Percentiles rank a stretch among this genome's conserved stretches.
These are phyloP conservation scores for Heritiera fomes DNA, from an alignment of 345 rosid species.

Conservation along the genomic window DNA sequence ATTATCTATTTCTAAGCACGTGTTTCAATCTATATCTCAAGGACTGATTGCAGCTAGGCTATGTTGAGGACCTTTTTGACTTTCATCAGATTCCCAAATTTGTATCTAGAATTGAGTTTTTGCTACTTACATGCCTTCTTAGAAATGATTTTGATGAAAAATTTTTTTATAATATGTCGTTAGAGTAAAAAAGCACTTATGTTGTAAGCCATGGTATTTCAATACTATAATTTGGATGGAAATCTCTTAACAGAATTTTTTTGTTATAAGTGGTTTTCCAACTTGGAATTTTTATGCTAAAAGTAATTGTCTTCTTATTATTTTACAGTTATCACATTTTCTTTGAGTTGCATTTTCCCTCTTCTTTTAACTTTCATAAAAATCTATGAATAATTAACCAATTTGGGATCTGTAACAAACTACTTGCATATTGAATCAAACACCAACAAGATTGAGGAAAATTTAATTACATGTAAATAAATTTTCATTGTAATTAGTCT, in stretches of 20 bases:
- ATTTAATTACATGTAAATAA: not conserved
- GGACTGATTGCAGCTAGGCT: not conserved
- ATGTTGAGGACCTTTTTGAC: not conserved
- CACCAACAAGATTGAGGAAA: not conserved
- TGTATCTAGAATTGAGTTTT: conserved; percentile 4
- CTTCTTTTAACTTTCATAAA: not conserved
- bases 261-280: not conserved
- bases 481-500: not conserved
- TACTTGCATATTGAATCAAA: not conserved
- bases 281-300: not conserved
- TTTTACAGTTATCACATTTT: not conserved
- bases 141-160: not conserved
- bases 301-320: not conserved
- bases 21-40: not conserved
- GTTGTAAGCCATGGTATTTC: not conserved
- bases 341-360: not conserved
- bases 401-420: not conserved
- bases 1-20: not conserved
- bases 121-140: not conserved
- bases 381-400: not conserved
- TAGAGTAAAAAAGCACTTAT: not conserved
- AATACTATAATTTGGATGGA: not conserved
- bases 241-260: not conserved
- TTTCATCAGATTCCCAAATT: not conserved
- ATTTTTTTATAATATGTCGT: not conserved